Conservation (phyloP, 805 yeast species). For the Scheffersomyces spartinae region DNA sequence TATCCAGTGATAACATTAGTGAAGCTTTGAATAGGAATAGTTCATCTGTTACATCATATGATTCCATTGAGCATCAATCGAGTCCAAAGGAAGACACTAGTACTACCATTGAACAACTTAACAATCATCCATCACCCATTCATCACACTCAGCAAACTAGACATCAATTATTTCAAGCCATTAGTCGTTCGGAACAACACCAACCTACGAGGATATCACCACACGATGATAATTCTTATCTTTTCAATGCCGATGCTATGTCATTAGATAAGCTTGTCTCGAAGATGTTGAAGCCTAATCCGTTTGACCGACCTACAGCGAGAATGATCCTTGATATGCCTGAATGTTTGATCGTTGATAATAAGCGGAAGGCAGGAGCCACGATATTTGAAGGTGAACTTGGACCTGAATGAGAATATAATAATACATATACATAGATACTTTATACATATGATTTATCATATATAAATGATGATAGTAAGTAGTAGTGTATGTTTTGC, state of each 20-base stretch:
- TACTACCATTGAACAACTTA: too few relatives aligned
- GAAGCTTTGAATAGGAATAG: slow-evolving; percentile 28
- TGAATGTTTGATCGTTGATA: slow-evolving; percentile 71
- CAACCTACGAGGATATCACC: too few relatives aligned
- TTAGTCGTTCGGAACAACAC: slow-evolving; percentile 2
- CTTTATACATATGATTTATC: too few relatives aligned
- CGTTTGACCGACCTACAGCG: slow-evolving; percentile 72
- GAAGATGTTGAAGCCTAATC: slow-evolving; percentile 85
- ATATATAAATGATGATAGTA: slow-evolving; percentile 11
- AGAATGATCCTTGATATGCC: slow-evolving; percentile 52
- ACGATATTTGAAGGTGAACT: slow-evolving; percentile 91
- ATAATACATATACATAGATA: too few relatives aligned
- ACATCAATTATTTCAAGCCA: too few relatives aligned
- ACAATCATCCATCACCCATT: slow-evolving; percentile 1
- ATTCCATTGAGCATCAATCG: slow-evolving; percentile 7
- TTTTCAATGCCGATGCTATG: too few relatives aligned
- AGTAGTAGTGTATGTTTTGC: neutral
- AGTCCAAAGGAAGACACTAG: neutral
- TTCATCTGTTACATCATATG: slow-evolving; percentile 21
- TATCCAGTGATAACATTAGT: slow-evolving; percentile 41
- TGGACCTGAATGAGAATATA: slow-evolving; percentile 57
- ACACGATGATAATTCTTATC: too few relatives aligned
- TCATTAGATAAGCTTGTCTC: slow-evolving; percentile 69
- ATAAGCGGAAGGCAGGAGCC: slow-evolving; percentile 81
- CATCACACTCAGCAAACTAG: too few relatives aligned